Evolutionary conservation across 2,329 filamentous ascomycete species (phyloP).

Genomic region (Colletotrichum liriopes): DNA sequence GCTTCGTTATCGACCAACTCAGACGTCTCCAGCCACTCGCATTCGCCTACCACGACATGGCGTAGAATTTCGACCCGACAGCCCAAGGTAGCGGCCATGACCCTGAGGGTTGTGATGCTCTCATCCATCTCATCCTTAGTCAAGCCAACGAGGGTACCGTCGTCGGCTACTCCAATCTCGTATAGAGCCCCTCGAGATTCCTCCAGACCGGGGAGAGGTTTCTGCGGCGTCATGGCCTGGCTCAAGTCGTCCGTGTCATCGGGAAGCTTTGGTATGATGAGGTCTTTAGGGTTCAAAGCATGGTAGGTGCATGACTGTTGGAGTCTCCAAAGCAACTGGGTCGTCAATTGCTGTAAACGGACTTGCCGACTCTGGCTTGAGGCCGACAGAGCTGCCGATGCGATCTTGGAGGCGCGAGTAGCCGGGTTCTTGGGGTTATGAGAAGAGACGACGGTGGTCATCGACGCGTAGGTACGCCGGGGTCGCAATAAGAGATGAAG

Average conservation of each 20-base stretch:
- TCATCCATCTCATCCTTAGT: conserved; percentile 94
- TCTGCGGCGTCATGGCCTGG: conserved; percentile 64
- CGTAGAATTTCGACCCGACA: conserved; percentile 87
- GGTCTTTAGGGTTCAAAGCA: conserved; percentile 81
- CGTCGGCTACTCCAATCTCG: conserved; percentile 96
- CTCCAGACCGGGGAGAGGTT: conserved; percentile 84
- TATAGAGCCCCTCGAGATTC: conserved; percentile 95
- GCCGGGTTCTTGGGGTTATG: conserved; percentile 46
- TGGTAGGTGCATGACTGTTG: conserved; percentile 96
- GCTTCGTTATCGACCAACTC: conserved; percentile 50
- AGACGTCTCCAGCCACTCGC: conserved; percentile 76
- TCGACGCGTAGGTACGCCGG: conserved; percentile 79
- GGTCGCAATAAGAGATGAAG: conserved; percentile 88
- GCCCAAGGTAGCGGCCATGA: conserved; percentile 94
- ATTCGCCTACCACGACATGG: conserved; percentile 87
- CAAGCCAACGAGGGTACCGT: conserved; percentile 90
- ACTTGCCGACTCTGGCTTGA: conserved; percentile 83
- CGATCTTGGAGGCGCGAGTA: conserved; percentile 28
- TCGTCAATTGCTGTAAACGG: conserved; percentile 91
- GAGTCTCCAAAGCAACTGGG: conserved; percentile 93
- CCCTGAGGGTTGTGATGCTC: conserved; percentile 85
- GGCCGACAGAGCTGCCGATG: conserved; percentile 47
- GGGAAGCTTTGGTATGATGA: conserved; percentile 83
- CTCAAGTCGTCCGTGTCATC: conserved; percentile 69
- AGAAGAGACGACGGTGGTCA: conserved; percentile 70